These are phyloP conservation scores for Poa annua DNA, from an alignment of 176 grass and related monocot genomes.

Conservation along the genomic window DNA sequence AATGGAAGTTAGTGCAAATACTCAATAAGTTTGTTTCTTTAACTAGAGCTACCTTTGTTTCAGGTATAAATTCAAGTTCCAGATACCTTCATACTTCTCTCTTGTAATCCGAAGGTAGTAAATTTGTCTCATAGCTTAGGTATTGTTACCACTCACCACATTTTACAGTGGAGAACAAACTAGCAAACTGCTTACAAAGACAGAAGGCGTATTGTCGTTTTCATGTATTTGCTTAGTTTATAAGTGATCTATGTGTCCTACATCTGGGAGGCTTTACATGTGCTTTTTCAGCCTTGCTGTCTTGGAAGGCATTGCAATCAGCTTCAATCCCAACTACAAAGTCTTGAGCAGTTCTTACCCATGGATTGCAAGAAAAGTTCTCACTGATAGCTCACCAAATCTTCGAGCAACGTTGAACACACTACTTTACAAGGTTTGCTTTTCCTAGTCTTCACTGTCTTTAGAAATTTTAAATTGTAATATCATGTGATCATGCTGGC, in stretches of 20 bases:
- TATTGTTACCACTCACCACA: conserved; percentile 4
- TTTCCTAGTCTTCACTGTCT: conserved; percentile 4
- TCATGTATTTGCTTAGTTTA: background rate
- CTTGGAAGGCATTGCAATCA: conserved; percentile 89
- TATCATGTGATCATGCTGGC: conserved; percentile 12
- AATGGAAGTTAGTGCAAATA: background rate
- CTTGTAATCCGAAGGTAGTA: conserved; percentile 95
- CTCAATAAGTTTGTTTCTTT: conserved; percentile 1
- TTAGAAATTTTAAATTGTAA: conserved; percentile 15
- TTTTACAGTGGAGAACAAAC: background rate
- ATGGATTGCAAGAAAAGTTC: conserved; percentile 99
- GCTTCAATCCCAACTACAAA: conserved; percentile 95
- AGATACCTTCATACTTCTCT: conserved; percentile 97
- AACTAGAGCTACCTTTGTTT: conserved; percentile 41
- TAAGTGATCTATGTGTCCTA: conserved; percentile 8
- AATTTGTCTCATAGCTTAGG: conserved; percentile 2
- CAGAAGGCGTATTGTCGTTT: conserved; percentile 10
- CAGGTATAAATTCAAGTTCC: conserved; percentile 99
- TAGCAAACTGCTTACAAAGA: conserved; percentile 16
- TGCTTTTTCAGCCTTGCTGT: conserved; percentile 90
- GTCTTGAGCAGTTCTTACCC: conserved; percentile 96
- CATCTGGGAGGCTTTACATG: conserved; percentile 11
- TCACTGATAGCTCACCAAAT: conserved; percentile 89
- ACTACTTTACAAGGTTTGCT: conserved; percentile 90
- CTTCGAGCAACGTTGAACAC: conserved; percentile 77